These are phyloP conservation scores for Andrographis paniculata DNA, from an alignment of 305 asterid genomes.

Conservation along the genomic window DNA sequence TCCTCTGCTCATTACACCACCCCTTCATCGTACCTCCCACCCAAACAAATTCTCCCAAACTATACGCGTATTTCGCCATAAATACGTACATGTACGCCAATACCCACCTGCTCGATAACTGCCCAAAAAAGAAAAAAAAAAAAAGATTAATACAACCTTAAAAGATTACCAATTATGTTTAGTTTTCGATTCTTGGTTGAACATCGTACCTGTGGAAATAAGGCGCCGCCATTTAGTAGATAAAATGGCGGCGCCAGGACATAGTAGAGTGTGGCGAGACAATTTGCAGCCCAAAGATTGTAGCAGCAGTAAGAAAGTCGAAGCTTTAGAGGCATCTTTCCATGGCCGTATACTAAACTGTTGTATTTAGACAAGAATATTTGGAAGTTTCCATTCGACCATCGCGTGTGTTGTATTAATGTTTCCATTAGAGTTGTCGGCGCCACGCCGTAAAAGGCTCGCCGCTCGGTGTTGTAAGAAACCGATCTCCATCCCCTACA, in stretches of 20 bases:
- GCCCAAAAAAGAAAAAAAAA: not conserved
- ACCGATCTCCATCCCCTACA: constrained; percentile 1
- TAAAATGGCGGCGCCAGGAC: not conserved
- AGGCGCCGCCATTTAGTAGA: not conserved
- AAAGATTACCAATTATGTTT: not conserved
- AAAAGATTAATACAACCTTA: not conserved
- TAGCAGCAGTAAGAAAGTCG: not conserved
- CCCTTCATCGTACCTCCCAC: constrained; percentile 8
- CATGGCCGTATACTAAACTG: not conserved
- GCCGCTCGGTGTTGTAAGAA: not conserved
- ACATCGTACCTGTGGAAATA: constrained; percentile 9
- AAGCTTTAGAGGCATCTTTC: not conserved
- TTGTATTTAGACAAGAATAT: constrained; percentile 2
- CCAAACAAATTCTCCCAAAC: constrained; percentile 24
- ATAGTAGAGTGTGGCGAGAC: constrained; percentile 7
- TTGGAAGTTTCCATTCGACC: constrained; percentile 6
- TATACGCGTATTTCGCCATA: not conserved
- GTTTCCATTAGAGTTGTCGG: not conserved
- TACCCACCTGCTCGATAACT: constrained; percentile 5
- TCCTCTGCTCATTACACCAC: constrained; percentile 12
- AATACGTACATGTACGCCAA: not conserved
- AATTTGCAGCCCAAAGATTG: constrained; percentile 6
- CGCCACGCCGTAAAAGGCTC: not conserved
- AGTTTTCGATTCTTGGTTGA: not conserved
- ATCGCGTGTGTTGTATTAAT: not conserved